Evolutionary conservation across 805 yeast genomes (phyloP).

Genomic region (Monosporozyma servazzii): DNA sequence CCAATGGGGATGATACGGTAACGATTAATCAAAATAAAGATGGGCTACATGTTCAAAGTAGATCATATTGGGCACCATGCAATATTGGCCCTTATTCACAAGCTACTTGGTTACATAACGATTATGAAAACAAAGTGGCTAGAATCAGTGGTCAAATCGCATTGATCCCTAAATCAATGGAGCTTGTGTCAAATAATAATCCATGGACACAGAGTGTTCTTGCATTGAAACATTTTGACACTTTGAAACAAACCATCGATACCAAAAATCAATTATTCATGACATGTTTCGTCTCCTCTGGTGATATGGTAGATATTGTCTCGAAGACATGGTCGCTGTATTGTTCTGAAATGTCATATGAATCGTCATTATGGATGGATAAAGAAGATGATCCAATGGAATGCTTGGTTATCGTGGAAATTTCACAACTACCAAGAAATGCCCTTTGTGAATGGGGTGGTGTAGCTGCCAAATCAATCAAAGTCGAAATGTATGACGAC

Average conservation of each 20-base stretch:
- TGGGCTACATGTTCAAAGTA: constrained; percentile 85
- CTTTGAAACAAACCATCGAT: constrained; percentile 49
- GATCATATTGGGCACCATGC: constrained; percentile 97
- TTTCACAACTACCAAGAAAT: constrained; percentile 49
- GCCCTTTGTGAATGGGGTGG: constrained; percentile 77
- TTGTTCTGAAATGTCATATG: constrained; percentile 17
- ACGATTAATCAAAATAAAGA: constrained; percentile 31
- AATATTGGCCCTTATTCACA: constrained; percentile 98
- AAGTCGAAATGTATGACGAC: constrained; percentile 33
- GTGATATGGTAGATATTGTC: constrained; percentile 26
- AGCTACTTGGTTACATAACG: constrained; percentile 41
- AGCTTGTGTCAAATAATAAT: constrained; percentile 29
- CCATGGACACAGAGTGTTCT: constrained; percentile 36
- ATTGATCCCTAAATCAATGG: constrained; percentile 64
- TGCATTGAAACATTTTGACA: constrained; percentile 65
- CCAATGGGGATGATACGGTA: background rate
- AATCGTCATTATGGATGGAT: constrained; percentile 17
- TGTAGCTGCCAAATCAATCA: constrained; percentile 35
- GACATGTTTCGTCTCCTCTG: constrained; percentile 46
- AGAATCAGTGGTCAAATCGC: constrained; percentile 88
- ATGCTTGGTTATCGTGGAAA: constrained; percentile 43
- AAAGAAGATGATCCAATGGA: constrained; percentile 20
- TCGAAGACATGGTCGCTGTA: constrained; percentile 40
- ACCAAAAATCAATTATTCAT: constrained; percentile 37
- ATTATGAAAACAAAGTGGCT: constrained; percentile 40